Base-by-base conservation (phyloP, 2,329 filamentous ascomycete species). In the Monilinia laxa region DNA sequence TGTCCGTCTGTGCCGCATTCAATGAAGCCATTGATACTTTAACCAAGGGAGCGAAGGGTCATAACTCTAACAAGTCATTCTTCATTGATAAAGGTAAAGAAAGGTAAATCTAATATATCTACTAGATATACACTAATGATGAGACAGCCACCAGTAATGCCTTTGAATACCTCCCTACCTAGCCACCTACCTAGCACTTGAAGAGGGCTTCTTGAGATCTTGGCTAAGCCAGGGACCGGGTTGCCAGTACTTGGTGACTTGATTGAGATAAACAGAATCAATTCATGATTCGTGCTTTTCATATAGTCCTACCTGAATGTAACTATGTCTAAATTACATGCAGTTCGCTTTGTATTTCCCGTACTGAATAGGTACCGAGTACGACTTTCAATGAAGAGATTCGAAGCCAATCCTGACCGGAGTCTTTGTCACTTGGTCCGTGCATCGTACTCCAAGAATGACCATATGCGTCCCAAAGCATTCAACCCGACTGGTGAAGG, bases 171-270 rank as follows among this genome's bases (percentile, higher is more conserved):
- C 31, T 35, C 3, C 31, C 7, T 35, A 35, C 31, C 31, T 35
- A 35, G 3, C 7, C 6, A 35, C 31, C 31, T 35, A 35, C 31
- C 31, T 35, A 5, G 31, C 6, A 35, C 5, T 35, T 49, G 25
- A 28, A 59, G 23, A 49, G 16, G 16, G 53, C 53, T 58, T 25
- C 54, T 42, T 23, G 52, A 65, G 40, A 25, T 53, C 64, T 65
- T 65, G 64, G 55, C 64, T 54, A 62, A 65, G 55, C 64, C 63
- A 65, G 45, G 20, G 63, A 65, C 63, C 63, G 63, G 63, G 63
- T 65, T n/a, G 54, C 28, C 40, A 52, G 40, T 58, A 65, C 20
- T 58, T 47, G 57, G 42, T 58, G 25, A 59, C 56, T 65, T 45
- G 31, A 35, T 16, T 25, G 63, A 42, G 45, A 59, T 53, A 31